Conservation (phyloP, 257 asterid species). For the Primulina huaijiensis region DNA sequence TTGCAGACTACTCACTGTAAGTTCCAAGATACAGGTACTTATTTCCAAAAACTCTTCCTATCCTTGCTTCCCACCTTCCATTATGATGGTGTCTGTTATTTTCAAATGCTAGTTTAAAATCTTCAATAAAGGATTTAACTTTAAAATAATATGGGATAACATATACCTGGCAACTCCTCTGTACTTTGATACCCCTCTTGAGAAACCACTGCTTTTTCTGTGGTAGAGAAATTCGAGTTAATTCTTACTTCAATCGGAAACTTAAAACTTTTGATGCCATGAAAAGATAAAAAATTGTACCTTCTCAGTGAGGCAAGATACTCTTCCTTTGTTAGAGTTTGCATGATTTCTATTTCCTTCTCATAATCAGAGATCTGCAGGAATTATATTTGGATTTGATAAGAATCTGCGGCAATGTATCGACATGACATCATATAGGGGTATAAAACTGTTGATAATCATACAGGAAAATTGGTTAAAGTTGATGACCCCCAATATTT, state of each 20-base stretch:
- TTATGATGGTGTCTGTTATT: conserved; percentile 61
- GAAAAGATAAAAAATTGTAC: conserved; percentile 17
- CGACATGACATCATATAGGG: background rate
- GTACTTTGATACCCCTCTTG: conserved; percentile 82
- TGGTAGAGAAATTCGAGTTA: background rate
- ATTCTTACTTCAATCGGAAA: conserved; percentile 4
- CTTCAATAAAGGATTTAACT: background rate
- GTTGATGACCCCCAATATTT: conserved; percentile 59
- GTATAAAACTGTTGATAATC: conserved; percentile 15
- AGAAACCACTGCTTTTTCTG: conserved; percentile 79
- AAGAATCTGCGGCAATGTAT: conserved; percentile 1
- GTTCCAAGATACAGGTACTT: conserved; percentile 70
- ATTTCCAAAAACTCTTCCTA: conserved; percentile 59
- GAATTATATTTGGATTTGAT: background rate
- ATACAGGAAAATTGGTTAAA: conserved; percentile 50
- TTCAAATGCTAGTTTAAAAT: conserved; percentile 1
- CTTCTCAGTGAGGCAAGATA: conserved; percentile 54
- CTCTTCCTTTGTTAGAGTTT: conserved; percentile 49
- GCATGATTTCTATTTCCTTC: conserved; percentile 45
- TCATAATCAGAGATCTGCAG: conserved; percentile 47
- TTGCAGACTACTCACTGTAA: conserved; percentile 40
- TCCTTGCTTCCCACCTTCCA: conserved; percentile 74
- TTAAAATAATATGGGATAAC: background rate
- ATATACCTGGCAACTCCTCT: conserved; percentile 87
- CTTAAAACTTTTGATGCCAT: background rate